phyloP scores from a whole-genome alignment of 2,329 filamentous ascomycete species.

The Fusarium nygamai region DNA sequence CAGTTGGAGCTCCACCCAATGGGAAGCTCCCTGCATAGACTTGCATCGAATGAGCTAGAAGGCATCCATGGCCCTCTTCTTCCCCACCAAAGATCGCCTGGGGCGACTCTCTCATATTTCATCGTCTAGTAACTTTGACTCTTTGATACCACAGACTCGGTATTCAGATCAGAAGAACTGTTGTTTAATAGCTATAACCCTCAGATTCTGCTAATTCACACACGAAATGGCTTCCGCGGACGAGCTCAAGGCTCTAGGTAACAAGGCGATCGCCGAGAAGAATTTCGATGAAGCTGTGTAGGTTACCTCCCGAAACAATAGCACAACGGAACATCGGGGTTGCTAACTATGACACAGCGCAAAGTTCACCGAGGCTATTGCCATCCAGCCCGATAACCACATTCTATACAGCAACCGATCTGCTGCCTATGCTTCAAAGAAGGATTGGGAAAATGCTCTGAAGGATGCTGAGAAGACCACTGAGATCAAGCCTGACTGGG shows the following conservation, averaged over 20 bases:
- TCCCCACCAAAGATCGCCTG: constrained; percentile 45
- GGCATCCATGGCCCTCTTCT: constrained; percentile 45
- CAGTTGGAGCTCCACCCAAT: constrained; percentile 44
- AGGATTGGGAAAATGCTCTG: constrained; percentile 84
- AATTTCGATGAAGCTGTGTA: constrained; percentile 97
- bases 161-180: constrained; percentile 10
- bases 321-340: not conserved
- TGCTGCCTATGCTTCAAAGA: constrained; percentile 86
- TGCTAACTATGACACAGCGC: constrained; percentile 65
- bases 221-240: constrained; percentile 68
- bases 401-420: constrained; percentile 98
- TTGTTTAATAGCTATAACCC: constrained; percentile 1
- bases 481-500: constrained; percentile 96
- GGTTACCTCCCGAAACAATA: constrained; percentile 51
- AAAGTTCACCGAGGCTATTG: constrained; percentile 94
- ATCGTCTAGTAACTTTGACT: constrained; percentile 27
- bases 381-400: constrained; percentile 87
- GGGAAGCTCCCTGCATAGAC: constrained; percentile 37
- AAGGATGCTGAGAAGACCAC: constrained; percentile 93
- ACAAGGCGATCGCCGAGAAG: constrained; percentile 98
- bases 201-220: constrained; percentile 16
- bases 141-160: constrained; percentile 27
- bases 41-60: constrained; percentile 58
- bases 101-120: constrained; percentile 34
- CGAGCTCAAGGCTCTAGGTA: constrained; percentile 95